Evolutionary conservation across 2,329 filamentous ascomycete species (phyloP), one percentile per base, ranked within the genome.

Genomic region (Teratosphaeria viscida): DNA sequence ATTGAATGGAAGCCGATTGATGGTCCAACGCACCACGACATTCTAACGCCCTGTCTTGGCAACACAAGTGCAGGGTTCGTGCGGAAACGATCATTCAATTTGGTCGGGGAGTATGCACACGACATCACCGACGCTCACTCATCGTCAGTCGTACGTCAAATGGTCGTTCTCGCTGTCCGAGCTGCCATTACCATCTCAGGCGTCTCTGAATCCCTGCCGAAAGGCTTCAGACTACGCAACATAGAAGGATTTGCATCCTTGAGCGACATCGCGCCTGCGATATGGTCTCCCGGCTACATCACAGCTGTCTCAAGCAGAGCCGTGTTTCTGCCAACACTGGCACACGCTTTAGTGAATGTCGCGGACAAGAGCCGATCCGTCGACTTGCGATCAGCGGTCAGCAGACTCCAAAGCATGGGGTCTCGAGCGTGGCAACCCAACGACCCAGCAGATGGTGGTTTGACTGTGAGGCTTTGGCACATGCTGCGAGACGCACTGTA

Each of bases 281-380:
- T 78, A 32, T 79, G 73, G 72, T 71, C 69, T 54, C 71, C 72
- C 6, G 72, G 69, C 6, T 74, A 75, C 61, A 62, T 74, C 19
- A 59, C 60, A 19, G 72, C 75, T 43, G 11, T 66, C 5, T 58
- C 61, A 5, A 35, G 53, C 8, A 68, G 74, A 60, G 68, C 72
- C 19, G 65, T 71, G 14, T 67, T 77, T 19, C 27, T 74, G n/a
- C 74, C 75, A 4, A 74, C 70, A 0, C 68, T 78, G 52, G 67
- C 64, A 43, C 71, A 72, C 47, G 76, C 75, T 12, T 35, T 70
- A 5, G 57, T 34, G 27, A 57, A 60, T 16, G 54, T 66, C 27
- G 59, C n/a, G 5, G 43, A 49, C 47, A 19, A 47, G 23, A 29
- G 34, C 37, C 16, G 23, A 26, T 23, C 34, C 11, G 14, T 19